phyloP scores from a whole-genome alignment of 2,329 filamentous ascomycete genomes.

The Fusarium succisae region DNA sequence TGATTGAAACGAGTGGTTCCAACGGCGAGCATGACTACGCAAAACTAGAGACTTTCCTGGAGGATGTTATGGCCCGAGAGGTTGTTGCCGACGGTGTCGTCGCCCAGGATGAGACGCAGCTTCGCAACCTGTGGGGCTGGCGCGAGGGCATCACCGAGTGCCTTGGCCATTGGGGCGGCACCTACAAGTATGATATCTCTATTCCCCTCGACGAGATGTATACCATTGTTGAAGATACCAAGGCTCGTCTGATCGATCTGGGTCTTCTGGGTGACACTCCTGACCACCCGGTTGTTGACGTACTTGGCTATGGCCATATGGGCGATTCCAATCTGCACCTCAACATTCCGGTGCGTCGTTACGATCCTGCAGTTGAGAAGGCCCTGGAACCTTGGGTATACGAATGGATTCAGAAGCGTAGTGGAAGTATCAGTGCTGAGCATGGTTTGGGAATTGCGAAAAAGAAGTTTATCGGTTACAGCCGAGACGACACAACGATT shows the following conservation, averaged over 20 bases:
- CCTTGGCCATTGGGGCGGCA: constrained; percentile 88
- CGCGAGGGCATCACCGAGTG: constrained; percentile 93
- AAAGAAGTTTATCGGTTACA: constrained; percentile 95
- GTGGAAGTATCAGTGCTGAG: constrained; percentile 95
- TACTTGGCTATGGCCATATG: constrained; percentile 99
- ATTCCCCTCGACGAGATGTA: constrained; percentile 92
- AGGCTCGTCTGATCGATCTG: constrained; percentile 74
- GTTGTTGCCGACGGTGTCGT: constrained; percentile 91
- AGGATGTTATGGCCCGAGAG: constrained; percentile 88
- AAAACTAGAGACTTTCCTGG: constrained; percentile 90
- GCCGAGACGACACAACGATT: constrained; percentile 86
- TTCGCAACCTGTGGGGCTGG: constrained; percentile 86
- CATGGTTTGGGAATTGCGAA: constrained; percentile 94
- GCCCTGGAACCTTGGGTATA: constrained; percentile 94
- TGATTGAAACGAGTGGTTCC: constrained; percentile 95
- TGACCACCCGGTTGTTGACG: constrained; percentile 81
- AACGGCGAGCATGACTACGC: constrained; percentile 92
- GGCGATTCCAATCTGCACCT: constrained; percentile 95
- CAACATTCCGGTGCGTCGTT: constrained; percentile 84
- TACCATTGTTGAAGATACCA: constrained; percentile 84
- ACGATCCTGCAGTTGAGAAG: constrained; percentile 88
- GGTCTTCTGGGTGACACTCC: constrained; percentile 82
- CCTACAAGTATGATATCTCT: constrained; percentile 98
- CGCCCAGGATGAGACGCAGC: constrained; percentile 92
- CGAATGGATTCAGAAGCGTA: constrained; percentile 90